Conservation (phyloP, 306 rosid genomes). For the Dryas octopetala region DNA sequence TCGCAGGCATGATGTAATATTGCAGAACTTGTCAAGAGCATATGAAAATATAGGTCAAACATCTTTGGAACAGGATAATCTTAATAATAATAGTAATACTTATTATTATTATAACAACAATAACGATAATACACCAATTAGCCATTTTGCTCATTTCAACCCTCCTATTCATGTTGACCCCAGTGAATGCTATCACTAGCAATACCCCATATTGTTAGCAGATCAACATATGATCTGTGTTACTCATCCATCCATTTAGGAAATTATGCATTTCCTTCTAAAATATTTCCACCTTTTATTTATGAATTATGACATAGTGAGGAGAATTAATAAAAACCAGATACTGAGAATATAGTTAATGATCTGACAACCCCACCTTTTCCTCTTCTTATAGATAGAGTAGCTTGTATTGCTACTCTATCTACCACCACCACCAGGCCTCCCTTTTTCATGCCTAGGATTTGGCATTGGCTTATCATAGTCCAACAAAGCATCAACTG, state of each 20-base stretch:
- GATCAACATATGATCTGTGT: too few relatives aligned
- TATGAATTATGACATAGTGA: constrained; percentile 2
- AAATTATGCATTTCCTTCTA: neutral
- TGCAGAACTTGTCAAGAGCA: constrained; percentile 1
- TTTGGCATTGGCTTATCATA: constrained; percentile 16
- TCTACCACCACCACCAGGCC: constrained; percentile 15
- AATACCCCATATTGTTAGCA: neutral
- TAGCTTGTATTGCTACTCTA: neutral
- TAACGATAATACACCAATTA: too few relatives aligned
- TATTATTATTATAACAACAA: too few relatives aligned
- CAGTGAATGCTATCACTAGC: neutral
- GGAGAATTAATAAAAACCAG: neutral
- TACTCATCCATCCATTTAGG: too few relatives aligned
- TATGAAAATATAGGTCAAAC: neutral
- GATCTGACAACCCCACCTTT: neutral
- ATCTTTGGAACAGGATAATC: neutral
- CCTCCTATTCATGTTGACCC: neutral
- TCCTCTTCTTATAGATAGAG: neutral
- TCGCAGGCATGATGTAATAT: constrained; percentile 22
- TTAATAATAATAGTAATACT: neutral
- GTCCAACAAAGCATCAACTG: constrained; percentile 19
- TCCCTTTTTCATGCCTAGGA: constrained; percentile 25
- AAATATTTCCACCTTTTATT: neutral
- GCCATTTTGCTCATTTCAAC: neutral
- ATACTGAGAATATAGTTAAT: neutral